phyloP scores from a whole-genome alignment of 139 green algal species.

The Micractinium sp. region DNA sequence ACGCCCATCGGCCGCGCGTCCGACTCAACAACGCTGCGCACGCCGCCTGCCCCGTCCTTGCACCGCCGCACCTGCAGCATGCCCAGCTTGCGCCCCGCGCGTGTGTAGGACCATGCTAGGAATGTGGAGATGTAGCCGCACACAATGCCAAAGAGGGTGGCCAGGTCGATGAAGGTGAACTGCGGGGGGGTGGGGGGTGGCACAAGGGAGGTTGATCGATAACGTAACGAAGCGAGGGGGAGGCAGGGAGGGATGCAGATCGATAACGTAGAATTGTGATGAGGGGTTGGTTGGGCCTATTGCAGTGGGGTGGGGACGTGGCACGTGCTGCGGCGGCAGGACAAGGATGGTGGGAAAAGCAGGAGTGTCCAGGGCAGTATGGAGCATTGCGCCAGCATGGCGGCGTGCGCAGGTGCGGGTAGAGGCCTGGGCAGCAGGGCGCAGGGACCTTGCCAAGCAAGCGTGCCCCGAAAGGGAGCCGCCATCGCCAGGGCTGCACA shows the following conservation, averaged over 20 bases:
- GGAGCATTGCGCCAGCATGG: too few species aligned
- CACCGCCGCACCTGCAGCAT: conserved; percentile 21
- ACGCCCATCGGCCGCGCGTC: too few species aligned
- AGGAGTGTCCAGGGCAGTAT: too few species aligned
- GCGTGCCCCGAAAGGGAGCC: too few species aligned
- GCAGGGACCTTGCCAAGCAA: too few species aligned
- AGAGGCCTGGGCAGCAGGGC: too few species aligned
- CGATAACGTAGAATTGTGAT: too few species aligned
- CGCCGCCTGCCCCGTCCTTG: background rate
- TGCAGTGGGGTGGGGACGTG: too few species aligned
- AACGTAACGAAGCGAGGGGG: background rate
- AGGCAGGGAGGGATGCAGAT: background rate
- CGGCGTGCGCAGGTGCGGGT: background rate
- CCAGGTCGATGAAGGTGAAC: conserved; percentile 47
- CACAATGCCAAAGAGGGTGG: conserved; percentile 79
- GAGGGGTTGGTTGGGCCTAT: too few species aligned
- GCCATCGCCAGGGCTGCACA: too few species aligned
- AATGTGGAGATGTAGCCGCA: conserved; percentile 83
- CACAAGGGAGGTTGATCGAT: background rate
- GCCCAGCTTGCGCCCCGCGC: conserved; percentile 39
- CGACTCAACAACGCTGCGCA: background rate
- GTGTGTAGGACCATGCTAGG: conserved; percentile 63
- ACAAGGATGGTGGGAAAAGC: too few species aligned
- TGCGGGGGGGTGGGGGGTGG: background rate
- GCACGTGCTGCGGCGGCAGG: too few species aligned